Percentiles rank a stretch among this genome's conserved stretches.
These are phyloP conservation scores for Kodamaea fungicola DNA, from an alignment of 1,139 yeast genomes.

Conservation along the genomic window DNA sequence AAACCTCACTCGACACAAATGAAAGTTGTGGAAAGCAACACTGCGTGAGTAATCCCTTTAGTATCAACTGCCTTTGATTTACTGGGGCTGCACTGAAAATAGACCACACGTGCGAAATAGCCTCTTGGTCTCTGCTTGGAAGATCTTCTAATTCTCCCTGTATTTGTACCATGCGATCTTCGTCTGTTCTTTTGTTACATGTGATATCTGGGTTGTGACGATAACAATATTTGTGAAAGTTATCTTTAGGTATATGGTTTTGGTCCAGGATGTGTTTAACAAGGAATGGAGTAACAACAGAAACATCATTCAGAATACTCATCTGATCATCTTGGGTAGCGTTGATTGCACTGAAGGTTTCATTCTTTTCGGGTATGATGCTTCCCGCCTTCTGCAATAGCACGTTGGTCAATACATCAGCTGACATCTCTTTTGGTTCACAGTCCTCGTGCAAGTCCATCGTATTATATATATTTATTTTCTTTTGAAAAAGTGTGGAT, in stretches of 20 bases:
- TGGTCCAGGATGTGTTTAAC: slow-evolving; percentile 45
- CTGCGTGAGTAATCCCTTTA: slow-evolving; percentile 81
- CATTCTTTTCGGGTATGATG: background rate
- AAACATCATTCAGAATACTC: slow-evolving; percentile 13
- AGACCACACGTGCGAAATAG: slow-evolving; percentile 75
- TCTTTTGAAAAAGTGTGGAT: slow-evolving; percentile 5
- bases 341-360: slow-evolving; percentile 2
- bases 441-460: slow-evolving; percentile 15
- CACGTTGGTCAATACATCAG: slow-evolving; percentile 4
- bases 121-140: slow-evolving; percentile 63
- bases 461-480: background rate
- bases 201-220: slow-evolving; percentile 85
- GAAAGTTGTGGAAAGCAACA: slow-evolving; percentile 96
- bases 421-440: slow-evolving; percentile 10
- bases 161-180: slow-evolving; percentile 57
- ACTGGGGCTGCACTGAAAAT: slow-evolving; percentile 70
- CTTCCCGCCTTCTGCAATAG: slow-evolving; percentile 1
- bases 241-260: slow-evolving; percentile 42
- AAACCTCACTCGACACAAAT: slow-evolving; percentile 74
- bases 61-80: slow-evolving; percentile 65
- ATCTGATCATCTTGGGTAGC: slow-evolving; percentile 1
- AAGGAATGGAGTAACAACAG: slow-evolving; percentile 46
- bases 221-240: slow-evolving; percentile 71
- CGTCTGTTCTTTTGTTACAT: slow-evolving; percentile 71
- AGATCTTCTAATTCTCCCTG: slow-evolving; percentile 57